phyloP scores from a whole-genome alignment of 345 rosid genomes.

The Raphanus raphanistrum region DNA sequence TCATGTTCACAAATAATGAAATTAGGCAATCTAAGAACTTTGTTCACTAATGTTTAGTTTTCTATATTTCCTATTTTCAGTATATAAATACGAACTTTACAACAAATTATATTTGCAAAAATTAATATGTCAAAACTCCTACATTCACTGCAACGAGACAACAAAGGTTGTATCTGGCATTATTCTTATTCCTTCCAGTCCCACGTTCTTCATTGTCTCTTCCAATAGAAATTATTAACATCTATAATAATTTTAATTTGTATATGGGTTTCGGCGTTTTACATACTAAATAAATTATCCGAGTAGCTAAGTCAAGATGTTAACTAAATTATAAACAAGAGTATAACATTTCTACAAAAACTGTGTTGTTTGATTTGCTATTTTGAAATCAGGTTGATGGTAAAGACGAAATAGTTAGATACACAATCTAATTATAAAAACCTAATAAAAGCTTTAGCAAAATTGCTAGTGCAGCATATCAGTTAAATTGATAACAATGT shows the following conservation, averaged over 20 bases:
- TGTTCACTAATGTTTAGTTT: constrained; percentile 13
- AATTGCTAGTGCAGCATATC: neutral
- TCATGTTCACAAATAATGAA: constrained; percentile 36
- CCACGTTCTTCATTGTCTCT: constrained; percentile 35
- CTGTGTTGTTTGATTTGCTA: neutral
- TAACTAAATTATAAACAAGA: neutral
- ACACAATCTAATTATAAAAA: neutral
- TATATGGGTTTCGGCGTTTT: neutral
- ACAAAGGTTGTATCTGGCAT: constrained; percentile 2
- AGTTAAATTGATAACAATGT: neutral
- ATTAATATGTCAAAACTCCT: constrained; percentile 14
- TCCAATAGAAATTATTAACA: neutral
- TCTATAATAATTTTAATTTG: neutral
- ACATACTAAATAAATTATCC: neutral
- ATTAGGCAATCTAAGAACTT: constrained; percentile 43
- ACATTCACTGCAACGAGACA: constrained; percentile 33
- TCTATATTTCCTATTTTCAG: constrained; percentile 19
- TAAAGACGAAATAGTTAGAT: neutral
- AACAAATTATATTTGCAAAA: constrained; percentile 26
- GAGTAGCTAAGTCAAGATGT: neutral
- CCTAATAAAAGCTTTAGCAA: neutral
- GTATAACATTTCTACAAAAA: neutral
- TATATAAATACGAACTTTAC: constrained; percentile 4
- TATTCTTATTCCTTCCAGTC: constrained; percentile 17
- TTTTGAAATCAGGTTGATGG: neutral